Conservation (phyloP, 2,329 filamentous ascomycete species). For the Diaporthe humulicola region DNA sequence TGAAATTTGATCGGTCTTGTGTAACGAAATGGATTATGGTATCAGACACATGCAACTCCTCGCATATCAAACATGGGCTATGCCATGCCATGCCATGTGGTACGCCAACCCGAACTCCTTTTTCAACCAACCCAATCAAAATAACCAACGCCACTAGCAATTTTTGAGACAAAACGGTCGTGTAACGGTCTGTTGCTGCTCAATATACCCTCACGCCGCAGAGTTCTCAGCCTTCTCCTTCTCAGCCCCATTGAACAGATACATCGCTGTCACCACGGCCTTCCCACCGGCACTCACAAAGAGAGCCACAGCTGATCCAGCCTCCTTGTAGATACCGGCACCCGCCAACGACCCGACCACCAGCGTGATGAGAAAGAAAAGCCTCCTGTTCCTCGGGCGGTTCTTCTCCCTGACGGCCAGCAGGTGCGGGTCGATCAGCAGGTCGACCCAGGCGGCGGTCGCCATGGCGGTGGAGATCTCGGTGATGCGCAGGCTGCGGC, state of each 20-base stretch:
- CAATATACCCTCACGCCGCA: constrained; percentile 14
- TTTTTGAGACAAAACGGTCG: background rate
- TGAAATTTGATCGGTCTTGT: background rate
- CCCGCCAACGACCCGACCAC: constrained; percentile 64
- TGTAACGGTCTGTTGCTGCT: background rate
- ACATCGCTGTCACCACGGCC: constrained; percentile 59
- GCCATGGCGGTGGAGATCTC: constrained; percentile 77
- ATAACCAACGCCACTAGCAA: background rate
- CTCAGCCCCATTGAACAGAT: constrained; percentile 57
- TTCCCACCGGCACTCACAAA: constrained; percentile 61
- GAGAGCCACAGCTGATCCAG: constrained; percentile 58
- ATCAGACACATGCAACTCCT: constrained; percentile 13
- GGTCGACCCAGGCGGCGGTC: constrained; percentile 72
- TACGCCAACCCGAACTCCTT: background rate
- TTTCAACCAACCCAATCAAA: background rate
- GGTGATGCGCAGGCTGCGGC: constrained; percentile 65
- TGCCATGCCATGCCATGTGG: background rate
- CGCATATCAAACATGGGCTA: background rate
- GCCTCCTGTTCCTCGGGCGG: constrained; percentile 62
- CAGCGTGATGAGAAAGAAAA: constrained; percentile 63
- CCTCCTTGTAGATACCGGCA: constrained; percentile 60
- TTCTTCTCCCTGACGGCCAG: constrained; percentile 57
- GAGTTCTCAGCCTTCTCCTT: constrained; percentile 40
- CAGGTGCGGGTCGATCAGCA: constrained; percentile 67
- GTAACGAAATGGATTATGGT: background rate